These are phyloP conservation scores for Ciborinia camelliae DNA, from an alignment of 2,329 filamentous ascomycete genomes.

Conservation along the genomic window DNA sequence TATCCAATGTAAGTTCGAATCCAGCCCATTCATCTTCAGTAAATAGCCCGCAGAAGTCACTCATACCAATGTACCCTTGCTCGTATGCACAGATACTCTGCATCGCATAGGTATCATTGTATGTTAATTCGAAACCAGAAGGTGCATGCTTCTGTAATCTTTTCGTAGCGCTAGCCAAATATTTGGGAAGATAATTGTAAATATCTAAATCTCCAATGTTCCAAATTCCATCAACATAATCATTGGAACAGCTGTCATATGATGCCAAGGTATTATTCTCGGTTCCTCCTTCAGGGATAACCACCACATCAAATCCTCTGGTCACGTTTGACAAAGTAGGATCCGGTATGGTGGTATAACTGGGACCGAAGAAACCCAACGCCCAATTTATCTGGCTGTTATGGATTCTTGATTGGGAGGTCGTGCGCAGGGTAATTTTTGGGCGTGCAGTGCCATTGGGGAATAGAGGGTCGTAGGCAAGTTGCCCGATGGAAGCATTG, in stretches of 20 bases:
- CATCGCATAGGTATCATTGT: constrained; percentile 50
- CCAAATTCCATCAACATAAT: constrained; percentile 30
- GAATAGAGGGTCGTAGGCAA: constrained; percentile 47
- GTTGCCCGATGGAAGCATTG: constrained; percentile 46
- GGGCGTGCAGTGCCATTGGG: constrained; percentile 46
- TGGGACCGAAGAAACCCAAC: constrained; percentile 51
- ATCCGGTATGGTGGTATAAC: constrained; percentile 40
- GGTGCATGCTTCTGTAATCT: constrained; percentile 49
- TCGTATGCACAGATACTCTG: constrained; percentile 55
- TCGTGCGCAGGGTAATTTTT: constrained; percentile 52
- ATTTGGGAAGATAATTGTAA: constrained; percentile 45
- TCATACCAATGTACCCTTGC: constrained; percentile 47
- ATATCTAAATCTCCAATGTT: constrained; percentile 42
- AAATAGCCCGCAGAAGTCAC: constrained; percentile 52
- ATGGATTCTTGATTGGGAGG: constrained; percentile 51
- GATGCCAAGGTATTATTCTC: constrained; percentile 53
- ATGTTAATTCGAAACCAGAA: constrained; percentile 46
- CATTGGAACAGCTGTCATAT: constrained; percentile 49
- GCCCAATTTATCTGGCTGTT: constrained; percentile 54
- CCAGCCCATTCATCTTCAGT: constrained; percentile 53
- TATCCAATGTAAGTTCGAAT: constrained; percentile 52
- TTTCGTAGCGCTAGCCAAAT: constrained; percentile 44
- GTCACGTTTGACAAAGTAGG: constrained; percentile 42
- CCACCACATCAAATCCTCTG: constrained; percentile 46
- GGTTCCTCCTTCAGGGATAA: constrained; percentile 49